A percentile compares a stretch with the other conserved stretches of the same genome.
Evolutionary conservation across 1,284 basidiomycete species (phyloP).

Genomic region (Chiua sp.): DNA sequence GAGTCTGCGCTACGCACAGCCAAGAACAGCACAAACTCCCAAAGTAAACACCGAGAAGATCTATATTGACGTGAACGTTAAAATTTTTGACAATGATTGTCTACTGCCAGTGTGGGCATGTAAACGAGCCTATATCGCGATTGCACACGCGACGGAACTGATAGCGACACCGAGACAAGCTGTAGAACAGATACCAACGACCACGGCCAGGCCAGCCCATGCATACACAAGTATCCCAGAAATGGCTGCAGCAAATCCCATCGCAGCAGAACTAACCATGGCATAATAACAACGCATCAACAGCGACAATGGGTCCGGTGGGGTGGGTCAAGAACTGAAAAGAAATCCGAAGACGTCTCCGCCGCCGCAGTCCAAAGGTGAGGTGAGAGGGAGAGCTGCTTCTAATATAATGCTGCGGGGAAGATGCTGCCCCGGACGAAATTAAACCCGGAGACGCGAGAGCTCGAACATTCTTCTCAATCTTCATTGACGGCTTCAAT

Average conservation of each 20-base stretch:
- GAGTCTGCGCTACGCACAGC: too few relatives aligned
- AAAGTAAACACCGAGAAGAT: not conserved
- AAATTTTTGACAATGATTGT: not conserved
- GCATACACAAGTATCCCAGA: conserved; percentile 31
- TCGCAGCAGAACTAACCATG: conserved; percentile 26
- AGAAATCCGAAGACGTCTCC: conserved; percentile 2
- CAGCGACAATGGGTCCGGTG: conserved; percentile 24
- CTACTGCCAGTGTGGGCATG: conserved; percentile 12
- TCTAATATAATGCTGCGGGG: conserved; percentile 25
- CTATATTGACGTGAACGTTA: not conserved
- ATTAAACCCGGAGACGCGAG: not conserved
- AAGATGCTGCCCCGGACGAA: conserved; percentile 12
- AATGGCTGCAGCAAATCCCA: conserved; percentile 32
- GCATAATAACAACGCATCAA: conserved; percentile 32
- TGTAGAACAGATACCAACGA: conserved; percentile 35
- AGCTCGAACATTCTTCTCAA: conserved; percentile 17
- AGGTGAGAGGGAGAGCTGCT: conserved; percentile 11
- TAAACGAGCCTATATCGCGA: conserved; percentile 14
- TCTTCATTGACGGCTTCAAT: conserved; percentile 22
- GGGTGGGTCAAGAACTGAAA: not conserved
- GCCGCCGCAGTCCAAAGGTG: not conserved
- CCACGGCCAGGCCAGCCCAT: conserved; percentile 26
- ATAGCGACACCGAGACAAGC: conserved; percentile 29
- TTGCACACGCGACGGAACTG: conserved; percentile 28
- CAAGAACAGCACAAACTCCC: not conserved